Evolutionary conservation across 306 rosid species (phyloP), one percentile per base, ranked within the genome.

Genomic region (Trichosanthes cucumerina): DNA sequence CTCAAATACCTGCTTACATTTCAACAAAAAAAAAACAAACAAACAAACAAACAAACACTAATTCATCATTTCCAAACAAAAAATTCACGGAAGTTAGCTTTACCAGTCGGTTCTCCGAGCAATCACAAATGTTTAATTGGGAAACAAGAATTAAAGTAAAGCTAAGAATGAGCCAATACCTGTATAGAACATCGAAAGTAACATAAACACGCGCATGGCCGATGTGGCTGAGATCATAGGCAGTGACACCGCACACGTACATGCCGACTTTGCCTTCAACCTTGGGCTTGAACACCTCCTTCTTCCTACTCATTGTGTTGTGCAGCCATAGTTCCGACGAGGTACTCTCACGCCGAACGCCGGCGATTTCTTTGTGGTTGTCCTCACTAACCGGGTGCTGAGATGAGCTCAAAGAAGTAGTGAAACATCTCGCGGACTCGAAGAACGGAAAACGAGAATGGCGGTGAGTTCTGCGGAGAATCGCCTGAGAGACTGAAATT

Each of bases 171-270:
- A 76, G n/a, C 5, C 4, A 57, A 41, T 83, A 95, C 99, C 99
- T 92, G 86, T 82, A 88, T 49, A 95, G 97, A 83, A 95, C 90
- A 79, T 95, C 97, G 60, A 95, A 95, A 79, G 94, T 95, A 84
- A 95, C 87, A 59, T 92, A 92, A 58, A 91, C 97, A 60, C 99
- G 99, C 66, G 99, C 99, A 56, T 95, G 99, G 63, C 99, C 99
- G 65, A 95, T 88, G 80, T 95, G 99, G 81, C 99, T 95, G 65
- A 95, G 93, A 81, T 92, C 97, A 74, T 95, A 95, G 31, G 98
- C 98, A 1, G 99, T 95, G 68, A 95, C 97, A 23, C 99, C 98
- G 41, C 99, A 95, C 2, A 95, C 99, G 54, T 95, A 95, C 98
- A 92, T 95, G 70, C 97, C 94, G 11, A 92, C 99, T 77, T 80